phyloP scores from a whole-genome alignment of 1,284 basidiomycete genomes.

The Boletellus deceptivus region DNA sequence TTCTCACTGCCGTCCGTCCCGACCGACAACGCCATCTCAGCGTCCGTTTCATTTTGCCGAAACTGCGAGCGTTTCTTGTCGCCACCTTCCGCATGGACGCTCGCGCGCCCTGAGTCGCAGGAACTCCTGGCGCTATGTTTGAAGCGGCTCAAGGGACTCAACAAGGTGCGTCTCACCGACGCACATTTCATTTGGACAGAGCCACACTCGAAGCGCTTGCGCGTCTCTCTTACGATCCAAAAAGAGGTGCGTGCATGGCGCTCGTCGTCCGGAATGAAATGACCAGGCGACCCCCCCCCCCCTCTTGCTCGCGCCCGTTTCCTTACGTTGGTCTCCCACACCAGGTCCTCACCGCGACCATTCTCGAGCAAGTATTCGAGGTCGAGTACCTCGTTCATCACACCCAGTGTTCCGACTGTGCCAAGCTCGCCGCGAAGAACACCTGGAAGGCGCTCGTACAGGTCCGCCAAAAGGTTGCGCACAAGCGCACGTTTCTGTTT shows the following conservation, averaged over 20 bases:
- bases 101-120: constrained; percentile 86
- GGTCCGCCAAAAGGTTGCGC: constrained; percentile 95
- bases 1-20: not conserved
- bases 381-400: constrained; percentile 95
- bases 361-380: constrained; percentile 97
- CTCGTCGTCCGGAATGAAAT: too few relatives aligned
- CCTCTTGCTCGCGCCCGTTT: not conserved
- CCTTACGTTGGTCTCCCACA: not conserved
- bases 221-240: constrained; percentile 95
- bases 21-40: constrained; percentile 37
- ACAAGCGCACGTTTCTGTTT: constrained; percentile 98
- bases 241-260: constrained; percentile 71
- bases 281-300: too few relatives aligned
- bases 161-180: constrained; percentile 93
- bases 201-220: constrained; percentile 91
- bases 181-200: constrained; percentile 99
- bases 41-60: constrained; percentile 89
- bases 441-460: constrained; percentile 98
- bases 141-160: constrained; percentile 92
- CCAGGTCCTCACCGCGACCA: constrained; percentile 89
- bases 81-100: constrained; percentile 86
- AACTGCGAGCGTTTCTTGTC: constrained; percentile 97
- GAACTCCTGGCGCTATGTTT: constrained; percentile 90
- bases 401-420: constrained; percentile 93
- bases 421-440: constrained; percentile 94